These are phyloP conservation scores for Phytopythium sindhum DNA, from an alignment of 352 stramenopile species.

Conservation along the genomic window DNA sequence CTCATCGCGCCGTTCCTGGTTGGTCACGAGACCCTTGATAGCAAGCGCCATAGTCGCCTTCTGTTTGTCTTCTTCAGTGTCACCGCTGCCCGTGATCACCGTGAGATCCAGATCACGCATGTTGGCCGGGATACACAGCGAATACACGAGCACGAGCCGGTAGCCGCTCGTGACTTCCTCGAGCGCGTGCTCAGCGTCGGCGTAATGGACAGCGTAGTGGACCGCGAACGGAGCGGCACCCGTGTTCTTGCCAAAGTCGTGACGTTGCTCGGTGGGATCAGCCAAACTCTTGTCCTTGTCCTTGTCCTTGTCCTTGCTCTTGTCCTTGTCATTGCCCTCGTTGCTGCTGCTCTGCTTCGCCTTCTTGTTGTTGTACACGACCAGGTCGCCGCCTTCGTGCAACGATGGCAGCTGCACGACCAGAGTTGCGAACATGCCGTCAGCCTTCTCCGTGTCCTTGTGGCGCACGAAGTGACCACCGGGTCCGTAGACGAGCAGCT, in stretches of 20 bases:
- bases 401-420: conserved; percentile 32
- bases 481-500: conserved; percentile 39
- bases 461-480: conserved; percentile 39
- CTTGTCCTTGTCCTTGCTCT: background rate
- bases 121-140: conserved; percentile 16
- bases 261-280: conserved; percentile 5
- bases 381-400: conserved; percentile 20
- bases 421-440: conserved; percentile 47
- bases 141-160: conserved; percentile 21
- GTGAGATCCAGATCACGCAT: conserved; percentile 8
- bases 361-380: conserved; percentile 12
- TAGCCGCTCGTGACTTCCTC: conserved; percentile 18
- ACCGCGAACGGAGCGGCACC: conserved; percentile 11
- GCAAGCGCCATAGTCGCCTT: conserved; percentile 2
- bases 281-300: background rate
- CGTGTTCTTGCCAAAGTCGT: conserved; percentile 18
- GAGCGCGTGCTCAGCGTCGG: conserved; percentile 19
- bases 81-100: no score
- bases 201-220: conserved; percentile 22
- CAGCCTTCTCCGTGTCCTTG: conserved; percentile 50
- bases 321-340: background rate
- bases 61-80: background rate
- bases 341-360: background rate
- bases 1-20: conserved; percentile 2
- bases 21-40: conserved; percentile 5